Evolutionary conservation across 495 filamentous ascomycete genomes (phyloP), one percentile per base, ranked within the genome.

Genomic region (Penicillium macrosclerotiorum): DNA sequence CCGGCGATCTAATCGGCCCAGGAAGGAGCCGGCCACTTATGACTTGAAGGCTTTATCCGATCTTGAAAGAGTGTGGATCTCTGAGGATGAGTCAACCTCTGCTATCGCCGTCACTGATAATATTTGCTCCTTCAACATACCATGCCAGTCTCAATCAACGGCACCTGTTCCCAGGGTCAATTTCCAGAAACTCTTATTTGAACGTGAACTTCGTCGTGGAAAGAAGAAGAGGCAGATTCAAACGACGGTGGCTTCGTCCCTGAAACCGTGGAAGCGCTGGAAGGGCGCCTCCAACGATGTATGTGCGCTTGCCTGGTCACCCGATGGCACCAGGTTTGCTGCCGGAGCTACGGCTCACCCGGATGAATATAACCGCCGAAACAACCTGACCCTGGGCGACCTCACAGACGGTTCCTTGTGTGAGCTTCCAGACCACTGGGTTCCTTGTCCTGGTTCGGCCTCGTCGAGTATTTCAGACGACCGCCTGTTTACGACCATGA

Each of bases 361-460:
- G 1, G 89, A 96, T 57, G 62, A 77, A 1, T 96, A 95, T 64
- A 95, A 96, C 54, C 78, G 84, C 35, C 75, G 77, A 0, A 84
- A 86, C 17, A 96, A 95, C 59, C 70, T 95, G 4, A 48, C 90
- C 3, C 57, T 92, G 12, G 90, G 90, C 1, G 79, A 88, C n/a
- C 60, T 80, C 3, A 55, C 54, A 2, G 51, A 48, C 0, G 78
- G 78, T 24, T 68, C 64, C 2, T 54, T 95, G 11, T 63, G 67
- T 33, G 86, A 90, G 32, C 72, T 89, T 13, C 74, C 85, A 0
- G 80, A 89, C 30, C 90, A 96, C 55, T 76, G 80, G 16, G 73
- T 85, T 8, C 65, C 65, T 13, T 75, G 83, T 2, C 79, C 81
- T 4, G 70, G 73, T 31, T 60, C 66, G 8, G 47, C 59, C 1